Evolutionary conservation across 1,284 basidiomycete genomes (phyloP), one percentile per base, ranked within the genome.

Genomic region (Cutaneotrichosporon sp.): DNA sequence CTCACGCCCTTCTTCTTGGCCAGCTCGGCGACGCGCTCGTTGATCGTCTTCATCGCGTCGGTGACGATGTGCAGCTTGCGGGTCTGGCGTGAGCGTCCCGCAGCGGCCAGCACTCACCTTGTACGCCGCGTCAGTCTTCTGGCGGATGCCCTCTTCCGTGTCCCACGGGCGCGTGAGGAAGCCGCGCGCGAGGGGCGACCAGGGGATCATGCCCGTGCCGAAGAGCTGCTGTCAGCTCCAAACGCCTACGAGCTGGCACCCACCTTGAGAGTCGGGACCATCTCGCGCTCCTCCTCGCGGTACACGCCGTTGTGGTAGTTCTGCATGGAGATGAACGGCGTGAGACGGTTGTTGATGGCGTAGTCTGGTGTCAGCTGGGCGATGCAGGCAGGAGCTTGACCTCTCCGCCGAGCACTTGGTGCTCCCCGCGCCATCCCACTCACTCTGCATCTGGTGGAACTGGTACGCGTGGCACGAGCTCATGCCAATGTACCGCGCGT

Each of bases 251-350:
- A 33, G 22, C 11, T 52, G 4, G 20, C 18, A 59, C 70, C 16
- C 54, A 72, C 75, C 70, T 73, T 65, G 54, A 78, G 71, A 22
- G 72, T 76, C 0, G 87, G 86, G 70, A 86, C 83, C 86, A 88
- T 87, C 74, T 88, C 87, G 11, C 86, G 64, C 65, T 78, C 76
- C 62, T 78, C 76, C 66, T 89, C 87, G n/a, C 87, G 81, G 65
- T 88, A 88, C 18, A 84, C 62, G 3, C 73, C 75, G 58, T 75
- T 78, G 67, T 77, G 72, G 59, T 72, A 85, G 71, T 87, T 87
- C 72, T 90, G 88, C 87, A 89, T 88, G 13, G 84, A 85, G 69
- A 87, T 85, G 77, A 88, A 87, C 0, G 84, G 85, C 0, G 86
- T 87, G 31, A 87, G 79, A 20, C 83, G 82, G 73, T 87, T 83